A percentile compares a stretch with the other conserved stretches of the same genome.
phyloP scores from a whole-genome alignment of 306 rosid genomes.

The Oxytropis ochrocephala region DNA sequence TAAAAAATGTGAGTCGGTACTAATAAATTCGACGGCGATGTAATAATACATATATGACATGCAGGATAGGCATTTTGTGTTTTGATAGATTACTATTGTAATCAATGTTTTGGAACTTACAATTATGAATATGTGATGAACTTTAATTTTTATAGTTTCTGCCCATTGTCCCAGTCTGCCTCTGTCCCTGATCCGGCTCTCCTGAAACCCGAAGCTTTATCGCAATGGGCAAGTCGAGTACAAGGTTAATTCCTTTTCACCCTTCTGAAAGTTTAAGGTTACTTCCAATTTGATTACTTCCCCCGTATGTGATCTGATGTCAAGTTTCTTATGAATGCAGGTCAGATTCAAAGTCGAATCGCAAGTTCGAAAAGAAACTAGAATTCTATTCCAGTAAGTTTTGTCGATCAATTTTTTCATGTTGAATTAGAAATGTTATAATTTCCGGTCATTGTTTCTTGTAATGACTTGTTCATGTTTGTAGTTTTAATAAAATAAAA shows the following conservation, averaged over 20 bases:
- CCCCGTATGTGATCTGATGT: background rate
- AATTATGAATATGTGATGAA: no score
- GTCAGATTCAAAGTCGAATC: conserved; percentile 21
- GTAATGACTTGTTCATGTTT: background rate
- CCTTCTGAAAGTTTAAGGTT: background rate
- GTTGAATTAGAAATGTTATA: background rate
- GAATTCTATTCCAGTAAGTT: conserved; percentile 40
- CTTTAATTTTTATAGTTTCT: no score
- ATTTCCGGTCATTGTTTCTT: background rate
- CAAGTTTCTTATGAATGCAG: conserved; percentile 14
- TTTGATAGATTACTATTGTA: no score
- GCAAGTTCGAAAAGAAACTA: conserved; percentile 33
- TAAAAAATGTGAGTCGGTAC: no score
- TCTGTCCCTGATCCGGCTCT: no score
- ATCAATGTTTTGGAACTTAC: no score
- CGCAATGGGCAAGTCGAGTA: conserved; percentile 37
- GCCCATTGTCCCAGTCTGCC: no score
- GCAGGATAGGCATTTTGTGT: no score
- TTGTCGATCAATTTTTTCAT: background rate
- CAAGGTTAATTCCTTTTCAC: background rate
- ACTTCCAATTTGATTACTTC: background rate
- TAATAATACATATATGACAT: no score
- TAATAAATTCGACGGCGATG: no score
- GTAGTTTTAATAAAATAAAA: background rate
- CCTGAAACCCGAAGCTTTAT: background rate